A percentile compares a stretch with the other conserved stretches of the same genome.
phyloP scores from a whole-genome alignment of 495 filamentous ascomycete species.

The Podospora tetraspora region DNA sequence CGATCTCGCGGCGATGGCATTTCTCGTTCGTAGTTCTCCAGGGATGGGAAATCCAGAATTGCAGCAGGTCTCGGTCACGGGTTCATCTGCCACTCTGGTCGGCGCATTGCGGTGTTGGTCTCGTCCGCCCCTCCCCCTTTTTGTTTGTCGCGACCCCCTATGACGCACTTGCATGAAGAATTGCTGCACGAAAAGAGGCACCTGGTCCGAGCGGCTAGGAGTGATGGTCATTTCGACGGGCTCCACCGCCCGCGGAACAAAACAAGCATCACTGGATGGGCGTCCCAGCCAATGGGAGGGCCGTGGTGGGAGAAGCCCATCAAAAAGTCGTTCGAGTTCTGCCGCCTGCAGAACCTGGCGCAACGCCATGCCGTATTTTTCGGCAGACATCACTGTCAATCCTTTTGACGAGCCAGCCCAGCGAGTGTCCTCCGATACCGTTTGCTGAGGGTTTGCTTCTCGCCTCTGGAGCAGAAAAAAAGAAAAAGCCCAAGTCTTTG shows the following conservation, averaged over 20 bases:
- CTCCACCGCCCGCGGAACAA: constrained; percentile 2
- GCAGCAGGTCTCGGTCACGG: not conserved
- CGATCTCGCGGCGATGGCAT: not conserved
- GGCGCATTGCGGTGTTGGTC: not conserved
- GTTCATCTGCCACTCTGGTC: not conserved
- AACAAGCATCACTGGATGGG: constrained; percentile 6
- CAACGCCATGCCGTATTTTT: not conserved
- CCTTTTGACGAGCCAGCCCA: not conserved
- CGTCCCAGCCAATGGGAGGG: not conserved
- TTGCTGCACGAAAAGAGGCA: constrained; percentile 22
- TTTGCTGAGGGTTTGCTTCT: not conserved
- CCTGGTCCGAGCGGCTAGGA: constrained; percentile 17
- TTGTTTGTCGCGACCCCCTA: constrained; percentile 18
- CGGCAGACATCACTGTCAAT: not conserved
- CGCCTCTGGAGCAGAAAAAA: not conserved
- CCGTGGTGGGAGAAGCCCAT: not conserved
- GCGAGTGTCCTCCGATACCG: not conserved
- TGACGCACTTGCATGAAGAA: constrained; percentile 30
- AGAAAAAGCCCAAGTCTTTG: no score
- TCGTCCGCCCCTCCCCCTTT: not conserved
- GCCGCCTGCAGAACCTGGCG: not conserved
- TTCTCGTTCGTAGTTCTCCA: not conserved
- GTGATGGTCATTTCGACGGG: constrained; percentile 2
- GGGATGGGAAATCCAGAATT: not conserved
- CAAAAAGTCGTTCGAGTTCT: not conserved